These are phyloP conservation scores for Colletotrichum trifolii DNA, from an alignment of 2,329 filamentous ascomycete genomes.

Conservation along the genomic window DNA sequence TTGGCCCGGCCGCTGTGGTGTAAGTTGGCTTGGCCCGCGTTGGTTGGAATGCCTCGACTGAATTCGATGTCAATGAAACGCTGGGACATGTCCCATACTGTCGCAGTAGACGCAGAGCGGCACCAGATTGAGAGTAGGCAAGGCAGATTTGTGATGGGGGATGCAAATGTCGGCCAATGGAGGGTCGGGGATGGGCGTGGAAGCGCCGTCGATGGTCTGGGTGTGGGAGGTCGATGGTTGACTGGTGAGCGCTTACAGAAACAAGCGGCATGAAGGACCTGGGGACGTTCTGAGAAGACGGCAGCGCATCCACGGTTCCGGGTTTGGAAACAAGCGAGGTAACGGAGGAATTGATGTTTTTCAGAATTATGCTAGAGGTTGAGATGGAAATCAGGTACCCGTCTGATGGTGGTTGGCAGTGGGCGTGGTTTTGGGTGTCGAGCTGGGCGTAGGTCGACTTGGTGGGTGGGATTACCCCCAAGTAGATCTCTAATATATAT, in stretches of 20 bases:
- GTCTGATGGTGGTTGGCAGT: slow-evolving; percentile 18
- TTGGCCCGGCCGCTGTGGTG: slow-evolving; percentile 25
- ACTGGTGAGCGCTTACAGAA: slow-evolving; percentile 47
- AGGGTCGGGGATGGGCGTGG: slow-evolving; percentile 35
- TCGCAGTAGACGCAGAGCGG: slow-evolving; percentile 44
- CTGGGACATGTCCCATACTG: slow-evolving; percentile 38
- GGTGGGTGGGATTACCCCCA: slow-evolving; percentile 21
- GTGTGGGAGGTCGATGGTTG: slow-evolving; percentile 35
- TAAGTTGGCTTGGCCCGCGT: slow-evolving; percentile 34
- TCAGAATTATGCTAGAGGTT: slow-evolving; percentile 29
- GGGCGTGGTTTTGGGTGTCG: slow-evolving; percentile 12
- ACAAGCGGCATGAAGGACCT: slow-evolving; percentile 30
- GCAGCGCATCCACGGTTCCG: slow-evolving; percentile 31
- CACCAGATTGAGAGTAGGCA: slow-evolving; percentile 9
- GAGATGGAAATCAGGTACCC: slow-evolving; percentile 30
- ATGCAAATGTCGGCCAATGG: slow-evolving; percentile 42
- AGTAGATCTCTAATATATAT: slow-evolving; percentile 31
- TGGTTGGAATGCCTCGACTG: slow-evolving; percentile 25
- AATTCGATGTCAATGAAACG: slow-evolving; percentile 36
- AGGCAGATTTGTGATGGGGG: slow-evolving; percentile 40
- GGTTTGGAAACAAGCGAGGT: slow-evolving; percentile 28
- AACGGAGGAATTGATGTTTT: slow-evolving; percentile 31
- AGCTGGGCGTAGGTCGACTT: neutral
- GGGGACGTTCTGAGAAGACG: slow-evolving; percentile 19
- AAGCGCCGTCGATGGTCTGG: slow-evolving; percentile 46